A percentile compares a stretch with the other conserved stretches of the same genome.
These are phyloP conservation scores for Sphagnum fallax DNA, from an alignment of 228 moss, liverwort and hornwort genomes.

Conservation along the genomic window DNA sequence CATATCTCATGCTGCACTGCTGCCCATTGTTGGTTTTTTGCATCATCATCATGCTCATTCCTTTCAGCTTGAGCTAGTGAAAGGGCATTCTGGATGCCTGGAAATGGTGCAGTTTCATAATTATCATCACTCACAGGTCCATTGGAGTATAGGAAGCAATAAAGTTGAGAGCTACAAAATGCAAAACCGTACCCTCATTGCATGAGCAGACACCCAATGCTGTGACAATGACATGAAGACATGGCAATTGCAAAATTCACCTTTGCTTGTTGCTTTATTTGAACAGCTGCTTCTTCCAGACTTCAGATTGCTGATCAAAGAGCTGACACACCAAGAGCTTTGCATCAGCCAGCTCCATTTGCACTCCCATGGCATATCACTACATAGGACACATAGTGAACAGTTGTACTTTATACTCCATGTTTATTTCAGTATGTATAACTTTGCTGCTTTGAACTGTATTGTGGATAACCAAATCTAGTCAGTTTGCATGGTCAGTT, in stretches of 20 bases:
- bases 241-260: background rate
- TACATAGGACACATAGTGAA: background rate
- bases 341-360: conserved; percentile 7
- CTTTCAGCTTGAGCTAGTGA: conserved; percentile 14
- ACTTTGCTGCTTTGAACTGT: too few relatives aligned
- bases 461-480: too few relatives aligned
- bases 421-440: background rate
- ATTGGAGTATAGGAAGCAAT: background rate
- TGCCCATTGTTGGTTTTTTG: conserved; percentile 38
- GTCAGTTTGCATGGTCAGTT: too few relatives aligned
- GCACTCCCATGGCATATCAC: conserved; percentile 15
- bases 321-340: conserved; percentile 11
- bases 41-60: background rate
- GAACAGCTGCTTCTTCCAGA: background rate
- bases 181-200: background rate
- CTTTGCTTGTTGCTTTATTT: background rate
- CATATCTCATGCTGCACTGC: conserved; percentile 83
- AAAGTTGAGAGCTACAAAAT: too few relatives aligned
- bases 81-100: conserved; percentile 48
- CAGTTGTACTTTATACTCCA: background rate
- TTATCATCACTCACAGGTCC: conserved; percentile 46
- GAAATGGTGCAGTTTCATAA: conserved; percentile 56
- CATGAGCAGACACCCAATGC: conserved; percentile 27
- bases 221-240: background rate
- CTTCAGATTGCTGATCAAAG: conserved; percentile 26